Evolutionary conservation across 371 early-diverging fungal genomes (phyloP).

Genomic region (Batkoa obscura): DNA sequence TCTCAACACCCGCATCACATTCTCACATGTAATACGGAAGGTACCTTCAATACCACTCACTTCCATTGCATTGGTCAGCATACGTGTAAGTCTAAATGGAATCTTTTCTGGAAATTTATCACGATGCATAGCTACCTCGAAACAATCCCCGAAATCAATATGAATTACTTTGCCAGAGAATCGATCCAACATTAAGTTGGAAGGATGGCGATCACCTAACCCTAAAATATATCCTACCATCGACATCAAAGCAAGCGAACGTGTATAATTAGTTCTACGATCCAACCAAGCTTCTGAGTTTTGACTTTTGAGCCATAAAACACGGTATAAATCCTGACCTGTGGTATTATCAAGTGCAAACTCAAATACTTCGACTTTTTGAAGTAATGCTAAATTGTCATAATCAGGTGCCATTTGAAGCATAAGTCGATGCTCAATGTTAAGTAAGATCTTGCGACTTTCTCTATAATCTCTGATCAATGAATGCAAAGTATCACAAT

Average conservation of each 20-base stretch:
- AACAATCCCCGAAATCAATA: conserved; percentile 98
- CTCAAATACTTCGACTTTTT: conserved; percentile 93
- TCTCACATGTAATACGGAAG: conserved; percentile 87
- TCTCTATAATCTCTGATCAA: conserved; percentile 83
- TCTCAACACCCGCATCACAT: conserved; percentile 89
- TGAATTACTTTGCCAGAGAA: conserved; percentile 89
- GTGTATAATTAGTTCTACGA: conserved; percentile 86
- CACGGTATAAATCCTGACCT: conserved; percentile 88
- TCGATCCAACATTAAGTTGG: conserved; percentile 91
- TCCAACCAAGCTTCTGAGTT: conserved; percentile 94
- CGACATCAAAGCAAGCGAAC: conserved; percentile 93
- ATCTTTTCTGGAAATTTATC: conserved; percentile 95
- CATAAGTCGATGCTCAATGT: conserved; percentile 89
- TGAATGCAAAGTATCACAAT: conserved; percentile 84
- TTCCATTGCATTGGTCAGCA: conserved; percentile 97
- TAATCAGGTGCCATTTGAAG: conserved; percentile 89
- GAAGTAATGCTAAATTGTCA: conserved; percentile 73
- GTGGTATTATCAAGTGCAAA: conserved; percentile 83
- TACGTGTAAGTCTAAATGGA: conserved; percentile 98
- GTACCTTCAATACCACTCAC: conserved; percentile 92
- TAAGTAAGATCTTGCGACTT: conserved; percentile 64
- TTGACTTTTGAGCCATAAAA: conserved; percentile 88
- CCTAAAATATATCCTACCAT: conserved; percentile 98
- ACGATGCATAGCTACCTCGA: conserved; percentile 93
- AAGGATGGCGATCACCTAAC: conserved; percentile 96